phyloP scores from a whole-genome alignment of 257 asterid species.

The Capsicum baccatum region DNA sequence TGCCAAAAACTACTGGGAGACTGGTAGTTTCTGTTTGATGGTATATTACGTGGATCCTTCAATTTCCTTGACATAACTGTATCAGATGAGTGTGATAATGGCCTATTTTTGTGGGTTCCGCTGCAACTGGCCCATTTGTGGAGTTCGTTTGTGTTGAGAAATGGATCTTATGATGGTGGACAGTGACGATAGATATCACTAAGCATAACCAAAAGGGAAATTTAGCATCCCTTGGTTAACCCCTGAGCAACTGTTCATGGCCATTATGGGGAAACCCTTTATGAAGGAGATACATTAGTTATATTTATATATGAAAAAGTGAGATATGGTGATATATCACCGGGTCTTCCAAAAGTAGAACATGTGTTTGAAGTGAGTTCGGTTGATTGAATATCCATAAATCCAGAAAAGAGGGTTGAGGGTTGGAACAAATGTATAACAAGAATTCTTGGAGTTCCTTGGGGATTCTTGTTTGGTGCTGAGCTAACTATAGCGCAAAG shows the following conservation, averaged over 20 bases:
- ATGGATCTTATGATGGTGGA: neutral
- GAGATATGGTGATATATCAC: neutral
- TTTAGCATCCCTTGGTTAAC: neutral
- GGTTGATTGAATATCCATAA: no score
- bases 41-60: neutral
- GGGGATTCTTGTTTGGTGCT: no score
- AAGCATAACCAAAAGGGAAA: neutral
- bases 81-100: neutral
- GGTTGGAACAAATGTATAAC: no score
- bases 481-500: no score
- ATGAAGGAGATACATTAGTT: no score
- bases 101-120: neutral
- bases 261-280: no score
- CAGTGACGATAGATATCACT: neutral
- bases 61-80: neutral
- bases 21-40: neutral
- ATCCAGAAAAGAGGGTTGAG: no score
- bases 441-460: no score
- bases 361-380: neutral
- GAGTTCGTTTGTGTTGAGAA: neutral
- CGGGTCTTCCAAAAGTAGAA: neutral
- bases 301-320: no score
- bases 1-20: neutral
- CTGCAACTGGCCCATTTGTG: neutral
- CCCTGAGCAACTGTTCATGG: no score